phyloP scores from a whole-genome alignment of 2,329 filamentous ascomycete genomes.

The Byssochlamys sp. region DNA sequence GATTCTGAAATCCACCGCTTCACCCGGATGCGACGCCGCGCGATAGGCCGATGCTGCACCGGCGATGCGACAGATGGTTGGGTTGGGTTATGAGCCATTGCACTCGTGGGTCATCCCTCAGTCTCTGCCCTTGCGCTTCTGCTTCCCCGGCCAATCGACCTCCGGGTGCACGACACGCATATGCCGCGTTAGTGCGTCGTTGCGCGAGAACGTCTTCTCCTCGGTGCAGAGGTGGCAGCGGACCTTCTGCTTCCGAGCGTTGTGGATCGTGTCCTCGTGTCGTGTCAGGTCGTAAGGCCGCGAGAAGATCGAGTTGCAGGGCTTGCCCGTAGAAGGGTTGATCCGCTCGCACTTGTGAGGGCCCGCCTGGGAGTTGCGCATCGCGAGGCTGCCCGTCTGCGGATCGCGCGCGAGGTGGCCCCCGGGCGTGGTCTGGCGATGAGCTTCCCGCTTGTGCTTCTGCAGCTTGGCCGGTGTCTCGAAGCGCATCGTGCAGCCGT shows the following conservation, averaged over 20 bases:
- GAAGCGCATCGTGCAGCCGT: conserved; percentile 79
- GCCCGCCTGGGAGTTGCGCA: conserved; percentile 78
- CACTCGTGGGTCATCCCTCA: conserved; percentile 11
- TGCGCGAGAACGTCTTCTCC: conserved; percentile 92
- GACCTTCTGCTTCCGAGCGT: conserved; percentile 85
- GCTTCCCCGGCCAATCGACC: conserved; percentile 67
- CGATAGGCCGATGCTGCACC: neutral
- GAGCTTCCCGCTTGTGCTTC: conserved; percentile 89
- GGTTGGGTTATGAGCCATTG: neutral
- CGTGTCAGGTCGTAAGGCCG: conserved; percentile 91
- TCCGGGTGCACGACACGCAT: conserved; percentile 92
- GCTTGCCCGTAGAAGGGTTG: conserved; percentile 89
- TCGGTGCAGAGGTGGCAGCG: conserved; percentile 86
- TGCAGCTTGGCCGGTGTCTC: conserved; percentile 78
- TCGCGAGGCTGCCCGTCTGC: conserved; percentile 43
- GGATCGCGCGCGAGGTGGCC: conserved; percentile 32
- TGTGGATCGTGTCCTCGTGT: conserved; percentile 96
- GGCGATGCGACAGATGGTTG: no score
- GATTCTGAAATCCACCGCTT: neutral
- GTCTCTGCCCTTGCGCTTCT: conserved; percentile 31
- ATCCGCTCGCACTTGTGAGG: conserved; percentile 87
- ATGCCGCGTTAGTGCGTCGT: conserved; percentile 86
- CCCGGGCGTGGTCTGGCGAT: conserved; percentile 60
- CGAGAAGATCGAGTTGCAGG: conserved; percentile 89
- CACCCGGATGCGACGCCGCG: neutral